Evolutionary conservation across 2,329 filamentous ascomycete species (phyloP), one percentile per base, ranked within the genome.

Genomic region (Colletotrichum falcatum): DNA sequence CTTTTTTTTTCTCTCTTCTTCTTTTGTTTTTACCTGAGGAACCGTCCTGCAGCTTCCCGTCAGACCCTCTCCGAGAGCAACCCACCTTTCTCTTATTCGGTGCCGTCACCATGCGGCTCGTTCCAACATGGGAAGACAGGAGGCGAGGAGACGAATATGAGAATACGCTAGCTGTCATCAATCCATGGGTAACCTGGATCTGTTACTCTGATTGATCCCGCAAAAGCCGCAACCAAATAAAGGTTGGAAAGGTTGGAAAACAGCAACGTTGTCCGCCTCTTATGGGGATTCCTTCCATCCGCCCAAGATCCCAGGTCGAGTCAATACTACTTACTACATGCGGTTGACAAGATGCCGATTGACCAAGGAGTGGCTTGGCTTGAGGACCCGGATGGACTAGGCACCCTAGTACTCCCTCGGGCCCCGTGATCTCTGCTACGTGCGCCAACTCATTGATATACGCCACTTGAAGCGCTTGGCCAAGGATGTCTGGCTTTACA

Each of bases 391-490:
- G 67, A 70, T 70, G 64, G 42, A 26, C 14, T 26, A 16, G 56
- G 63, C 61, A 67, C 58, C 64, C 67, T 48, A 44, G 64, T 67
- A 53, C 67, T 51, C 39, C 33, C 55, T 70, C 39, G 23, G 61
- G 49, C 42, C 64, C 58, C 64, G 53, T 67, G 67, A 70, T 53
- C 23, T 58, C 51, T 28, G 28, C 64, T 28, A 56, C 28, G 46
- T 85, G 75, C 78, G 85, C 44, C 83, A 87, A 61, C 81, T 96
- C 26, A 97, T 96, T 75, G 95, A 35, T 20, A 30, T 11, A 97
- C 80, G 90, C 94, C 1, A 93, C 94, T 0, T 94, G 97, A 81
- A 92, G 92, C 73, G 89, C 94, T 48, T 88, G 93, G 74, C 28
- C 42, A n/a, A 37, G 39, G 55, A 12, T 51, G 48, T 18, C 46